phyloP scores from a whole-genome alignment of 2,329 filamentous ascomycete genomes.

The Emergomyces orientalis region DNA sequence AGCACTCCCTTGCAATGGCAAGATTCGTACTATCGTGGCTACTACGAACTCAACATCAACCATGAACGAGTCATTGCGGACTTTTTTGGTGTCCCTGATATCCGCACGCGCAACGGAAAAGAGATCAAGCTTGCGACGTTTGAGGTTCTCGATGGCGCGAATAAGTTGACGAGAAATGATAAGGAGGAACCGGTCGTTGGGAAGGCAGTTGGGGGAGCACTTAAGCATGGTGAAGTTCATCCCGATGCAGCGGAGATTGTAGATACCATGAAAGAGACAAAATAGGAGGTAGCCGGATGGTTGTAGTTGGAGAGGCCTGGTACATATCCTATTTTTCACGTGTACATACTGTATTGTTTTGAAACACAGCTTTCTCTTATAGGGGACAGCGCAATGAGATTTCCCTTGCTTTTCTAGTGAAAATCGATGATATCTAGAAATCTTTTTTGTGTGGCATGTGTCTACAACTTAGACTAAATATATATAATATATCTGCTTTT shows the following conservation, averaged over 20 bases:
- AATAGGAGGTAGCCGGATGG: background rate
- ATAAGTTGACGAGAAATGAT: conserved; percentile 6
- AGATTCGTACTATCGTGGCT: conserved; percentile 64
- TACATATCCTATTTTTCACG: background rate
- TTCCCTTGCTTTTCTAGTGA: too few relatives aligned
- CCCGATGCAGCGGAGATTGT: background rate
- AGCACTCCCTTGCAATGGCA: conserved; percentile 64
- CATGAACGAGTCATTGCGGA: conserved; percentile 51
- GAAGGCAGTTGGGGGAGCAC: conserved; percentile 2
- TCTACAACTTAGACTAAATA: too few relatives aligned
- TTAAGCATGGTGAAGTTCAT: conserved; percentile 5
- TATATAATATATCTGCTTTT: too few relatives aligned
- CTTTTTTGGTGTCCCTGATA: conserved; percentile 56
- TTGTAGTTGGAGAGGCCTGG: background rate
- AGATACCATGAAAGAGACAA: background rate
- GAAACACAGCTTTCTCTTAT: background rate
- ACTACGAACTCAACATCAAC: conserved; percentile 55
- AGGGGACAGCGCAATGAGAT: too few relatives aligned
- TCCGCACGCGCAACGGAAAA: conserved; percentile 50
- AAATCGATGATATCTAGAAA: too few relatives aligned
- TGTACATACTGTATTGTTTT: background rate
- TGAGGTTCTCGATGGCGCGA: conserved; percentile 5
- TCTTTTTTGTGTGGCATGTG: too few relatives aligned
- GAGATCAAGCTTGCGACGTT: conserved; percentile 63
- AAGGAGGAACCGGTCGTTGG: conserved; percentile 1